Base-by-base conservation (phyloP, 169 alveolate genomes). In the Cystoisospora suis region DNA sequence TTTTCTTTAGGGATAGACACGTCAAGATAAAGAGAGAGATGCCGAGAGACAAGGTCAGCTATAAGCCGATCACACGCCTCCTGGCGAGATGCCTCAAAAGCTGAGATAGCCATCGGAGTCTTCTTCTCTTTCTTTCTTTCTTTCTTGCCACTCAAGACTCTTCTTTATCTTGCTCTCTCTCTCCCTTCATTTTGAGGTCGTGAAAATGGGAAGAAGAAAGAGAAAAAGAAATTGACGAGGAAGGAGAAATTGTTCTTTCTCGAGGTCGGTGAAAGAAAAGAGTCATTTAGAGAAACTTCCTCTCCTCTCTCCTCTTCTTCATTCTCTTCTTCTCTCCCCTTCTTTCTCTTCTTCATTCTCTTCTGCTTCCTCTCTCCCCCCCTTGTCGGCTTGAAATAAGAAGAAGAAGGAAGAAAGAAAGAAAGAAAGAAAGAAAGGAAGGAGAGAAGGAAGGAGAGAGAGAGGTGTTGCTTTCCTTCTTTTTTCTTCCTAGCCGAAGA, bases 401-500 rank as follows among this genome's bases (percentile, higher is more conserved):
- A n/a, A n/a, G n/a, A n/a, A n/a, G n/a, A n/a, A n/a, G n/a, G n/a
- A n/a, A n/a, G n/a, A n/a, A n/a, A n/a, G n/a, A n/a, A n/a, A n/a
- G 61, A 53, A 53, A 53, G 20, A 53, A 53, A 9, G 20, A 9
- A 12, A 9, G 61, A 53, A 53, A 15, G 65, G n/a, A 53, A 15
- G 65, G n/a, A 20, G 65, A 53, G 65, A 9, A 9, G 65, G n/a
- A 20, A 20, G 65, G n/a, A 53, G n/a, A 20, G 65, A 53, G n/a
- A 53, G 65, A 53, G 65, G 20, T 9, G 65, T 15, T 15, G n/a
- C n/a, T 53, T 20, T 53, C 65, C 65, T 20, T 53, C n/a, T 20
- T 9, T 20, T 53, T 20, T 53, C 65, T 20, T n/a, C 9, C 46
- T 20, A 77, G 87, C 87, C 87, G 44, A 77, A 77, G 49, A 77